Base-by-base conservation (phyloP, 2,329 filamentous ascomycete genomes). In the Tolypocladium sp. region DNA sequence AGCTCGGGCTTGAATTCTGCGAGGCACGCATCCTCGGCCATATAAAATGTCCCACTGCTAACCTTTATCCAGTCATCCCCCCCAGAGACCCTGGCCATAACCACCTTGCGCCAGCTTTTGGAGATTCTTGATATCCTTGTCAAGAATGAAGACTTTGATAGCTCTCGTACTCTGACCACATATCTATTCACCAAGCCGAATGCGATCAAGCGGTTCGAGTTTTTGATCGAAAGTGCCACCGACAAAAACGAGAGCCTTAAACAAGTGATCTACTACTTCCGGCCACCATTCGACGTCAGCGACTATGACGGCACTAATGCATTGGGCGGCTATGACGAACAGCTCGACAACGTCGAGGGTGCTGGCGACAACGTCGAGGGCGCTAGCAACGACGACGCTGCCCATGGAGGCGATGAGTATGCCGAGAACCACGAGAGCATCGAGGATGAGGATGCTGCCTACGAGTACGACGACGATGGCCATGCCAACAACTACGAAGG, bases 1-100 rank as follows among this genome's bases (percentile, higher is more conserved):
- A 81, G 60, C 74, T 83, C 46, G 79, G 78, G 10, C 71, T 83
- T 38, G 79, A 82, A 66, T 81, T 82, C 67, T 71, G 77, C 25
- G 79, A 82, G 71, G 78, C 79, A 70, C 63, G 76, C 62, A 20
- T 54, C 15, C 9, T 22, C 5, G 12, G 35, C 25, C 25, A 51
- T 33, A 56, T 30, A 7, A 13, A 20, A 12, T 2, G 56, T 51
- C 17, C 22, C 27, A 27, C 52, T 56, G 56, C 69, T 75, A 66
- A 76, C 65, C 9, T 37, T 37, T 30, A 37, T 44, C 2, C 55
- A 78, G 76, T 73, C 74, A 38, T 71, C 67, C 9, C 65, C 69
- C n/a, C 66, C 63, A 17, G 71, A 74, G 40, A 61, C 69, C 3
- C 65, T 77, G 44, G 66, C 69, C 7, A 71, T 67, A 22, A 67